Conservation (phyloP, 2,329 filamentous ascomycete species). For the Fusarium sororula region DNA sequence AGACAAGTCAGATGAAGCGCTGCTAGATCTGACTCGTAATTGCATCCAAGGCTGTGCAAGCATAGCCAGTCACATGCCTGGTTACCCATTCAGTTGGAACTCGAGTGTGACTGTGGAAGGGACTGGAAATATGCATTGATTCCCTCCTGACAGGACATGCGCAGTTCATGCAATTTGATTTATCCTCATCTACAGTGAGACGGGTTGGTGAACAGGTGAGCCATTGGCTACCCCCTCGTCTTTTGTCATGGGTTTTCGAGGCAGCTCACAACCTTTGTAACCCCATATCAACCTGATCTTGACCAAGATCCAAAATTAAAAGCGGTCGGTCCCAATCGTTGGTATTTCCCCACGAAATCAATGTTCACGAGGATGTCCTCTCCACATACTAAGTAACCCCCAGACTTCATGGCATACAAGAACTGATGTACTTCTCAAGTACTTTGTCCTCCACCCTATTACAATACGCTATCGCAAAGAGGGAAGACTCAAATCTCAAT, state of each 20-base stretch:
- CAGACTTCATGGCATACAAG: background rate
- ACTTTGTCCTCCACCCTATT: slow-evolving; percentile 19
- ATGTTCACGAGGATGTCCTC: slow-evolving; percentile 14
- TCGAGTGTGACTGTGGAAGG: slow-evolving; percentile 6
- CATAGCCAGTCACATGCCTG: slow-evolving; percentile 28
- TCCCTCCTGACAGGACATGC: slow-evolving; percentile 13
- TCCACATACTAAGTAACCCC: slow-evolving; percentile 21
- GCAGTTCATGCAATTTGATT: slow-evolving; percentile 1
- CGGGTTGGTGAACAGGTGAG: background rate
- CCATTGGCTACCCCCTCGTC: background rate
- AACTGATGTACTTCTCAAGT: slow-evolving; percentile 25
- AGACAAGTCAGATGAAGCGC: slow-evolving; percentile 17
- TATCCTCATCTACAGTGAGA: background rate
- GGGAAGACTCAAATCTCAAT: slow-evolving; percentile 20
- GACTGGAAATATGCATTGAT: slow-evolving; percentile 20
- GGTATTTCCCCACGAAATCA: slow-evolving; percentile 22
- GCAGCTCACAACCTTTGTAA: background rate
- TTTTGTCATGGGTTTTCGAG: background rate
- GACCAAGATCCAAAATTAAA: slow-evolving; percentile 12
- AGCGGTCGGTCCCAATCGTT: background rate
- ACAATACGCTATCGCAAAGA: slow-evolving; percentile 17
- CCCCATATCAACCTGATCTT: background rate
- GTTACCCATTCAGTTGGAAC: slow-evolving; percentile 22
- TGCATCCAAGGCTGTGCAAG: slow-evolving; percentile 14
- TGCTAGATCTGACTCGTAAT: slow-evolving; percentile 13